phyloP scores from a whole-genome alignment of 768 basidiomycete species.

The Coprinopsis cinerea region DNA sequence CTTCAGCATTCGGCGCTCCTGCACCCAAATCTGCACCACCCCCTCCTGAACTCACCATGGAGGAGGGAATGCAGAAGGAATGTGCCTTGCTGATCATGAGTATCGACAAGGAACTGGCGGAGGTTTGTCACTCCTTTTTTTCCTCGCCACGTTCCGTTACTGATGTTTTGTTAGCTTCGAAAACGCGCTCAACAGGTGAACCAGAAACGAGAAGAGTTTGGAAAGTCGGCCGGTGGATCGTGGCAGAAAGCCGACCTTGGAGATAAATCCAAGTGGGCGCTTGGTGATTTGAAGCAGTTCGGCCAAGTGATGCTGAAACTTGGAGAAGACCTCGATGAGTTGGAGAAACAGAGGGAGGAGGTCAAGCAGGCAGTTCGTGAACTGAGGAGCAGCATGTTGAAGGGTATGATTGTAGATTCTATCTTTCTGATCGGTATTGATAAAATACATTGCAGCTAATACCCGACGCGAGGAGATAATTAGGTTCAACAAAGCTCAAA shows the following conservation, averaged over 20 bases:
- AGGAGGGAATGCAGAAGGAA: constrained; percentile 67
- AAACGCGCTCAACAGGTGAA: constrained; percentile 31
- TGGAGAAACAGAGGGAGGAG: constrained; percentile 38
- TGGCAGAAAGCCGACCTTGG: constrained; percentile 41
- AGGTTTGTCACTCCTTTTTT: constrained; percentile 37
- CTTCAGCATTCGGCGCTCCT: background rate
- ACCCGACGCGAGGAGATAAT: constrained; percentile 80
- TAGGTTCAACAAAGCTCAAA: constrained; percentile 71
- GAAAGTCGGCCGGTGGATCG: constrained; percentile 32
- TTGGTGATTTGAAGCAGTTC: constrained; percentile 49
- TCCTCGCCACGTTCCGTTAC: background rate
- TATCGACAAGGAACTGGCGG: constrained; percentile 48
- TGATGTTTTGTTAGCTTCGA: constrained; percentile 34
- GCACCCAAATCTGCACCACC: constrained; percentile 6
- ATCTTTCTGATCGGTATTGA: background rate
- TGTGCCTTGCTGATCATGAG: constrained; percentile 42
- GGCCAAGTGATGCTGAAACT: constrained; percentile 41
- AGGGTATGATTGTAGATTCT: constrained; percentile 50
- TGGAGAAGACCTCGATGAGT: constrained; percentile 44
- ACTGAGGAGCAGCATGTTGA: constrained; percentile 60
- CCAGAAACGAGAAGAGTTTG: constrained; percentile 29
- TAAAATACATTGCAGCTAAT: constrained; percentile 43
- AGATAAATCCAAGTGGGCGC: constrained; percentile 44
- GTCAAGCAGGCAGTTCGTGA: constrained; percentile 43
- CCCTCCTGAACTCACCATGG: constrained; percentile 26